Percentiles rank a stretch among this genome's conserved stretches.
These are phyloP conservation scores for Phytophthora sp. DNA, from an alignment of 352 stramenopile genomes.

Conservation along the genomic window DNA sequence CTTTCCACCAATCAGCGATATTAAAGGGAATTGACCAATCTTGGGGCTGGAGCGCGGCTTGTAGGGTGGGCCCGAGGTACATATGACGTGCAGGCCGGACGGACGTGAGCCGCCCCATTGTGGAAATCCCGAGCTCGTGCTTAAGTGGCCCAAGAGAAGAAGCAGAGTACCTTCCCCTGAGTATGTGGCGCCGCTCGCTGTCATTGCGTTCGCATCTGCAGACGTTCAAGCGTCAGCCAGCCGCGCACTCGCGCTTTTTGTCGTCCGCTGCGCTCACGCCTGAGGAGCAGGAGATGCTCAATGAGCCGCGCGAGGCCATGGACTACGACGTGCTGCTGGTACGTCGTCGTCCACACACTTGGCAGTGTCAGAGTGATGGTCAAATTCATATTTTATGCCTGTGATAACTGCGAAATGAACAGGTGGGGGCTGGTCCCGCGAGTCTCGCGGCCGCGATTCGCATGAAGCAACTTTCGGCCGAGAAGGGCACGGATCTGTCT, in stretches of 20 bases:
- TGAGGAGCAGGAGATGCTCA: slow-evolving; percentile 74
- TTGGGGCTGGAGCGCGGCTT: slow-evolving; percentile 9
- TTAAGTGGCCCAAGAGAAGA: slow-evolving; percentile 30
- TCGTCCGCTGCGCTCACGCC: slow-evolving; percentile 47
- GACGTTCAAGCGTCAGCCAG: slow-evolving; percentile 21
- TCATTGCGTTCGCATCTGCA: slow-evolving; percentile 24
- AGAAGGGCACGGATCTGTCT: slow-evolving; percentile 94
- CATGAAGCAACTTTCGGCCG: slow-evolving; percentile 96
- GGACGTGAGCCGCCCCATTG: slow-evolving; percentile 32
- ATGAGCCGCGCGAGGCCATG: slow-evolving; percentile 92
- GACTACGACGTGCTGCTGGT: slow-evolving; percentile 99
- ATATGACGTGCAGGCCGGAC: slow-evolving; percentile 33
- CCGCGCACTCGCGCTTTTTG: slow-evolving; percentile 39
- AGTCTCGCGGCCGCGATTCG: slow-evolving; percentile 97
- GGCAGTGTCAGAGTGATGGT: slow-evolving; percentile 12
- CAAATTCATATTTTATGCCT: background rate
- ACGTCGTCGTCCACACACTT: no score
- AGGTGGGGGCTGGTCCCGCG: slow-evolving; percentile 85
- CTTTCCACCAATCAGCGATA: slow-evolving; percentile 21
- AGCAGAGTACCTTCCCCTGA: slow-evolving; percentile 10
- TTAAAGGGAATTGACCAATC: slow-evolving; percentile 18
- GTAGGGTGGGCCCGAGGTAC: slow-evolving; percentile 17
- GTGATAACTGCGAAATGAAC: no score
- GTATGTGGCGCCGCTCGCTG: slow-evolving; percentile 52
- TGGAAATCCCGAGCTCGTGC: slow-evolving; percentile 30